These are phyloP conservation scores for Penicillium lagena DNA, from an alignment of 495 filamentous ascomycete species.

Conservation along the genomic window DNA sequence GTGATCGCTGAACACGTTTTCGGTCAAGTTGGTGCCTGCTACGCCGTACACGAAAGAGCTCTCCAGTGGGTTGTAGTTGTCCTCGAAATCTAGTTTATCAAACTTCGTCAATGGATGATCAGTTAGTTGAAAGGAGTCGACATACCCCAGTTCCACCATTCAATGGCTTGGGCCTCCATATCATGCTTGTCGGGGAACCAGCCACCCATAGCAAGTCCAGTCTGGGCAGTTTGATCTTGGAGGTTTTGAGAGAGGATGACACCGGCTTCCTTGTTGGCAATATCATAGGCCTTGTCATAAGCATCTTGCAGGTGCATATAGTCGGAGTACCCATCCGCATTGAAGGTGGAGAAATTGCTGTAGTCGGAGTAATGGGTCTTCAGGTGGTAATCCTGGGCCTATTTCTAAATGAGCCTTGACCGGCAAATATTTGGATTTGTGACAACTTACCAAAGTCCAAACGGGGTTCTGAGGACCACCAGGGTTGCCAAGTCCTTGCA, in stretches of 20 bases:
- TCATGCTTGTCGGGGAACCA: conserved; percentile 57
- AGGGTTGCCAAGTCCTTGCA: conserved; percentile 58
- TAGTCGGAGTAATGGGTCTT: conserved; percentile 60
- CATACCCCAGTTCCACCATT: conserved; percentile 56
- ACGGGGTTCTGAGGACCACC: conserved; percentile 62
- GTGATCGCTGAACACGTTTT: conserved; percentile 43
- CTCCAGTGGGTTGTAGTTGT: conserved; percentile 40
- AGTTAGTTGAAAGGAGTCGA: background rate
- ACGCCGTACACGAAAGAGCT: conserved; percentile 42
- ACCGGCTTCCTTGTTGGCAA: conserved; percentile 50
- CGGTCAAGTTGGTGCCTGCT: conserved; percentile 40
- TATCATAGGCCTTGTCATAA: conserved; percentile 45
- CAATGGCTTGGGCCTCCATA: conserved; percentile 52
- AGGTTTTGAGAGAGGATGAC: conserved; percentile 51
- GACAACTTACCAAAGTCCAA: conserved; percentile 49
- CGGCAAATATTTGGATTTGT: background rate
- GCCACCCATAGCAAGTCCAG: conserved; percentile 53
- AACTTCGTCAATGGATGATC: conserved; percentile 7
- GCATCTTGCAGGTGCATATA: conserved; percentile 44
- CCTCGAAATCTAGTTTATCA: conserved; percentile 48
- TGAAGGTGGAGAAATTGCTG: conserved; percentile 53
- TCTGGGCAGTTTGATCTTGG: conserved; percentile 57
- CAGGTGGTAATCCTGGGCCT: conserved; percentile 57
- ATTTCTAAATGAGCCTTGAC: background rate
- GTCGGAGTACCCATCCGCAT: conserved; percentile 45